A percentile compares a stretch with the other conserved stretches of the same genome.
Evolutionary conservation across 2,329 filamentous ascomycete species (phyloP).

Genomic region (Stagonosporopsis chrysanthemi): DNA sequence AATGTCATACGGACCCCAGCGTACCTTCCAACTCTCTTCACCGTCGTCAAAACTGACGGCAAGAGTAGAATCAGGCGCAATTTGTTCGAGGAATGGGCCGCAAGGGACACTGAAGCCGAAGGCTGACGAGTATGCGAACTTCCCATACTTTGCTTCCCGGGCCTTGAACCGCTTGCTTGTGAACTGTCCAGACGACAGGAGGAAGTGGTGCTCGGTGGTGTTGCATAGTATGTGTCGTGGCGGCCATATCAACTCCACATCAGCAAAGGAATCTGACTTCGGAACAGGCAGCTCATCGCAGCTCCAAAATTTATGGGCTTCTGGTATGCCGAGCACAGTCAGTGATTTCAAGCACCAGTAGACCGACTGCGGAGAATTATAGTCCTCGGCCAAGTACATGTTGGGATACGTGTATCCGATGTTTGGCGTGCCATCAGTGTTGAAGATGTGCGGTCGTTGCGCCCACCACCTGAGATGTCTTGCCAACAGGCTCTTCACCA

Average conservation of each 20-base stretch:
- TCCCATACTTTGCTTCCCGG: slow-evolving; percentile 29
- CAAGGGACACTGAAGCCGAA: slow-evolving; percentile 57
- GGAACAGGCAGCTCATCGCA: slow-evolving; percentile 46
- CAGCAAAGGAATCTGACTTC: slow-evolving; percentile 4
- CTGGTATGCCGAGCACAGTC: slow-evolving; percentile 46
- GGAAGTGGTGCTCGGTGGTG: slow-evolving; percentile 22
- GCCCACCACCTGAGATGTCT: slow-evolving; percentile 59
- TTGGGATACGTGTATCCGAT: slow-evolving; percentile 56
- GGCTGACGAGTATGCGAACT: slow-evolving; percentile 53
- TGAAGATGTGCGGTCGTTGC: slow-evolving; percentile 51
- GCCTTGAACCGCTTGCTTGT: slow-evolving; percentile 25
- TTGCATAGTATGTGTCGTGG: slow-evolving; percentile 56
- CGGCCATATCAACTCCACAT: slow-evolving; percentile 18
- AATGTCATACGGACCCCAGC: slow-evolving; percentile 29
- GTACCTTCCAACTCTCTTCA: slow-evolving; percentile 26
- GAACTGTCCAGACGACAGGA: slow-evolving; percentile 25
- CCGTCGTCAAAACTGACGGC: slow-evolving; percentile 26
- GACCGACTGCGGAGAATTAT: slow-evolving; percentile 61
- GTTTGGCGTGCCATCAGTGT: slow-evolving; percentile 55
- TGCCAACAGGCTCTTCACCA: slow-evolving; percentile 55
- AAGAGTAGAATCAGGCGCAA: slow-evolving; percentile 37
- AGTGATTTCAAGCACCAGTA: slow-evolving; percentile 62
- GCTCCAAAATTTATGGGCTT: slow-evolving; percentile 54
- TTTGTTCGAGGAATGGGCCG: slow-evolving; percentile 44
- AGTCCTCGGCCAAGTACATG: slow-evolving; percentile 61